Percentiles rank a stretch among this genome's conserved stretches.
Evolutionary conservation across 805 yeast species (phyloP).

Genomic region (Tanozyma kutaoensis): DNA sequence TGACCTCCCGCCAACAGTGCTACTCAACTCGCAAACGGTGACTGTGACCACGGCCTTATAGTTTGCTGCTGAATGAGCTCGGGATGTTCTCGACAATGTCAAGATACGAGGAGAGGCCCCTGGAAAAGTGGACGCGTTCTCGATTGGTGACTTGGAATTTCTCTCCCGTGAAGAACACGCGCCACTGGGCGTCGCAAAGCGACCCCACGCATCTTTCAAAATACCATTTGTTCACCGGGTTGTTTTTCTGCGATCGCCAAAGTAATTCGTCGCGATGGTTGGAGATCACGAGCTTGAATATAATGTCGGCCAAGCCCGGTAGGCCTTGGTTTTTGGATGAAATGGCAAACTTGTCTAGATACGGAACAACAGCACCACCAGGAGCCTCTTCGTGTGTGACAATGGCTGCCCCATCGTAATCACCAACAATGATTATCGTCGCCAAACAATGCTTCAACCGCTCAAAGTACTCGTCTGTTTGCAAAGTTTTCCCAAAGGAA

Average conservation of each 20-base stretch:
- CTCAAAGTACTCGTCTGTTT: conserved; percentile 48
- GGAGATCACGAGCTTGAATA: conserved; percentile 67
- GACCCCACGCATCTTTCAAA: conserved; percentile 82
- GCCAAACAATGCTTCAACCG: conserved; percentile 61
- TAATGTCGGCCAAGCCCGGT: conserved; percentile 85
- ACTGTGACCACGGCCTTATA: conserved; percentile 90
- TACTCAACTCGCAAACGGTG: conserved; percentile 85
- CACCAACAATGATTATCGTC: conserved; percentile 75
- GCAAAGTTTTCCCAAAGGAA: conserved; percentile 63
- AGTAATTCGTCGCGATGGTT: conserved; percentile 60
- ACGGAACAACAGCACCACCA: conserved; percentile 37
- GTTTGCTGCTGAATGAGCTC: no score
- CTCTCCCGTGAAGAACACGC: no score
- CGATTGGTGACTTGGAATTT: no score
- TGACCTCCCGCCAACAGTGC: conserved; percentile 68
- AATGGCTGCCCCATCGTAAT: conserved; percentile 91
- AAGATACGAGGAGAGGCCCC: no score
- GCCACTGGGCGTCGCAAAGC: conserved; percentile 6
- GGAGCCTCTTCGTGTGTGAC: conserved; percentile 60
- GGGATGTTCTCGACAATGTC: no score
- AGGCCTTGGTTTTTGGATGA: conserved; percentile 75
- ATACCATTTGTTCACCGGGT: conserved; percentile 96
- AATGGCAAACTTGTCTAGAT: conserved; percentile 91
- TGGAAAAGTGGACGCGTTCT: no score
- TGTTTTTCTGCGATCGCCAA: conserved; percentile 80